Base-by-base conservation (phyloP, 2,329 filamentous ascomycete genomes). In the Colletotrichum gloeosporioides region DNA sequence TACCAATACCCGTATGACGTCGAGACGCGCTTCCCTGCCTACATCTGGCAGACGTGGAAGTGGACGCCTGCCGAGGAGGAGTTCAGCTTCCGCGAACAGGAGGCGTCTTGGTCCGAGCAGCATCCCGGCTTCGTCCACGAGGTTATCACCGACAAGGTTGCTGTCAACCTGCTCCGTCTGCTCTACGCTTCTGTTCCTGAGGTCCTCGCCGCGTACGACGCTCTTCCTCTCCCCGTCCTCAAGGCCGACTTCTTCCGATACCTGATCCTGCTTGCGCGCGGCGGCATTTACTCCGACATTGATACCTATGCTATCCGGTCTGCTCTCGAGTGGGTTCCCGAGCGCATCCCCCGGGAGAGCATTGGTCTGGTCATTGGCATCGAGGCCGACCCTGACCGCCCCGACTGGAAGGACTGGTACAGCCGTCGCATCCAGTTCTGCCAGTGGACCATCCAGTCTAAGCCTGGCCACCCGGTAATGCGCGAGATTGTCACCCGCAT, bases 11-110 rank as follows among this genome's bases (percentile, higher is more conserved):
- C 96, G 25, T 99, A 99, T 89, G 95, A 98, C 82, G 90, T 96
- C 78, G 92, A 96, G 82, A 86, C 89, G 80, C 98, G 96, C 84
- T 99, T 99, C 84, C 97, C 97, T 4, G 96, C 96, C 73, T 99
- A 98, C 88, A 98, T 99, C 82, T 99, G 97, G 97, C 97, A 99
- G 89, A 99, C 97, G 16, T 99, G 97, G 97, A 98, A 98, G 85
- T 93, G 92, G 82, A 95, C 92, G 1, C 96, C 96, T 0, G 91
- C 93, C 2, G 94, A 95, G 27, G 89, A 92, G 67, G 90, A 95
- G 77, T 99, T 99, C 83, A 86, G 89, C 25, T 96, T 98, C 82
- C 93, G 96, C 77, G 92, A 94, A 63, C 90, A 95, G 76, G 97
- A 99, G 86, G 95, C 95, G 16, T 96, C 94, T 77, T 99, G 97